A percentile compares a stretch with the other conserved stretches of the same genome.
Evolutionary conservation across 441 rosid genomes (phyloP).

Genomic region (Melastoma candidum): DNA sequence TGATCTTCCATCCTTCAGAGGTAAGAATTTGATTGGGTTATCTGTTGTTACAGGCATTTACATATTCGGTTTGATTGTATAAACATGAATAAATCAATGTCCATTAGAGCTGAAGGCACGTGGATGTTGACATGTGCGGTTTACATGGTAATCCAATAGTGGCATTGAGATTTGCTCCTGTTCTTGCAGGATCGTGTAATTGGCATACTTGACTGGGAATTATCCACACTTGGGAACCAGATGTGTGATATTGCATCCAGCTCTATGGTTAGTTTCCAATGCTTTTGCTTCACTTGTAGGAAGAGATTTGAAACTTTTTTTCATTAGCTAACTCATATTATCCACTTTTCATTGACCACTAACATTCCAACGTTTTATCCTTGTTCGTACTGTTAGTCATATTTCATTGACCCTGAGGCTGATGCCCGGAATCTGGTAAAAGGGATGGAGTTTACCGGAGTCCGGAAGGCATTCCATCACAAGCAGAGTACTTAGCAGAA

Average conservation of each 20-base stretch:
- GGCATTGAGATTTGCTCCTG: constrained; percentile 3
- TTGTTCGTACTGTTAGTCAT: constrained; percentile 47
- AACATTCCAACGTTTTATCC: constrained; percentile 10
- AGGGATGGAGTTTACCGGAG: constrained; percentile 59
- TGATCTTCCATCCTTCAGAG: constrained; percentile 88
- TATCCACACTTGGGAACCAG: constrained; percentile 94
- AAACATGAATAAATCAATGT: not conserved
- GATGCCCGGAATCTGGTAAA: constrained; percentile 23
- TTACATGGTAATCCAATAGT: not conserved
- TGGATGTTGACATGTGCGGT: not conserved
- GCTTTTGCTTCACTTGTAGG: not conserved
- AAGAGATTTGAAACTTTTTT: not conserved
- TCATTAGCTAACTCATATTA: not conserved
- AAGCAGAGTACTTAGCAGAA: constrained; percentile 67
- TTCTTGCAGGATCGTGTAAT: constrained; percentile 74
- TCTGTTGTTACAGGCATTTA: too few species aligned
- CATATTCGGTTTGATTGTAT: too few species aligned
- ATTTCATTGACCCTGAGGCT: constrained; percentile 29
- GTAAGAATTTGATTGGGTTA: constrained; percentile 16
- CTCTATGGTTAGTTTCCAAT: constrained; percentile 53
- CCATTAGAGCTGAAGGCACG: not conserved
- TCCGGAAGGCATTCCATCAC: constrained; percentile 76
- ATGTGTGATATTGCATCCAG: constrained; percentile 88
- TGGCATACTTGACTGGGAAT: constrained; percentile 93
- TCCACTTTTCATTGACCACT: not conserved